phyloP scores from a whole-genome alignment of 1,284 basidiomycete species.

The Heterobasidion annosum region DNA sequence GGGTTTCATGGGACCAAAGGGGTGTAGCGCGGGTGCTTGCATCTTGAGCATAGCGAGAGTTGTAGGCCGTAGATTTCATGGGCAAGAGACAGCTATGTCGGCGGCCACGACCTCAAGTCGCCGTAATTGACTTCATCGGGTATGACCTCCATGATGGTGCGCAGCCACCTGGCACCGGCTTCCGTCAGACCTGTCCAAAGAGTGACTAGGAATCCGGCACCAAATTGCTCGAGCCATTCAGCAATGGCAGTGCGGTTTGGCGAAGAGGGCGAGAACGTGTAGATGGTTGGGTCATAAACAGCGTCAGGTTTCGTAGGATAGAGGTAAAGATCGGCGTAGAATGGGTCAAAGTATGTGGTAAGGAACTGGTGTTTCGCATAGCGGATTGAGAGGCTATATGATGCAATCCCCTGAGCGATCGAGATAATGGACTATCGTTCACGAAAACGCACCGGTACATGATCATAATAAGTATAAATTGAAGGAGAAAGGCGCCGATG shows the following conservation, averaged over 20 bases:
- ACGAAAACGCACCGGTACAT: slow-evolving; percentile 25
- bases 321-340: slow-evolving; percentile 57
- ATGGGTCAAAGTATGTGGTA: slow-evolving; percentile 64
- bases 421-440: background rate
- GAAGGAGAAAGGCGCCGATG: slow-evolving; percentile 15
- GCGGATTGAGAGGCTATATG: slow-evolving; percentile 25
- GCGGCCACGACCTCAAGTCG: background rate
- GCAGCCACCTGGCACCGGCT: slow-evolving; percentile 19
- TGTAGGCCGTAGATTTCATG: background rate
- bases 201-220: slow-evolving; percentile 19
- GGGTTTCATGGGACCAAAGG: background rate
- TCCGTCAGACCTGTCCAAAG: slow-evolving; percentile 20
- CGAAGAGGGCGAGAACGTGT: slow-evolving; percentile 16
- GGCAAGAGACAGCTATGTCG: background rate
- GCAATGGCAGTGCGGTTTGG: slow-evolving; percentile 17
- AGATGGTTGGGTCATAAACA: slow-evolving; percentile 22
- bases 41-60: background rate
- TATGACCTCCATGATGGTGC: slow-evolving; percentile 21
- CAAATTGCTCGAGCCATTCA: slow-evolving; percentile 14
- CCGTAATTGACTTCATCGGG: background rate
- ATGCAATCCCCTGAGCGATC: background rate
- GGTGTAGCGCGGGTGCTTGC: background rate
- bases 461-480: slow-evolving; percentile 21
- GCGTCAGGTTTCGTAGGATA: slow-evolving; percentile 39
- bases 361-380: slow-evolving; percentile 37